A percentile compares a stretch with the other conserved stretches of the same genome.
Evolutionary conservation across 805 yeast genomes (phyloP).

Genomic region (Candida awuae): DNA sequence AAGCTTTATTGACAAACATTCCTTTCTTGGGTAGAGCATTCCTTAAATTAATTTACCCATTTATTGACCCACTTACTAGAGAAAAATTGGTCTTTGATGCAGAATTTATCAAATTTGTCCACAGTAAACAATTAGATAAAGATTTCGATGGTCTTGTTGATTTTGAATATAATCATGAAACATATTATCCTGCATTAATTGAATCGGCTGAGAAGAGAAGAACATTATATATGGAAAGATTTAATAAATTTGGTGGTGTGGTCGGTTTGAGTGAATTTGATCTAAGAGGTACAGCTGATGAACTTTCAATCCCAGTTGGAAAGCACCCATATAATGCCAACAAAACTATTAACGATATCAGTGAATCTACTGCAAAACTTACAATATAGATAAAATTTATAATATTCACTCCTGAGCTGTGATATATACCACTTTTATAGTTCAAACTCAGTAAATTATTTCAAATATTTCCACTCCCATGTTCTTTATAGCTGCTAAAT

Average conservation of each 20-base stretch:
- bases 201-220: conserved; percentile 54
- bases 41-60: conserved; percentile 84
- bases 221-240: conserved; percentile 58
- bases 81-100: conserved; percentile 90
- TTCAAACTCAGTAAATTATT: too few species aligned
- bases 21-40: conserved; percentile 95
- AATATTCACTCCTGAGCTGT: too few species aligned
- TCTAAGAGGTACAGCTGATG: conserved; percentile 40
- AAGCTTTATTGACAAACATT: conserved; percentile 83
- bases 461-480: too few species aligned
- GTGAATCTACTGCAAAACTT: conserved; percentile 1
- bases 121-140: conserved; percentile 69
- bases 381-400: too few species aligned
- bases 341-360: not conserved
- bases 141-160: conserved; percentile 81
- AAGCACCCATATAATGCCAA: conserved; percentile 20
- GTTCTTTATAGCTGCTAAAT: too few species aligned
- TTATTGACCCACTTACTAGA: conserved; percentile 90
- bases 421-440: too few species aligned
- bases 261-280: conserved; percentile 82
- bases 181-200: conserved; percentile 69
- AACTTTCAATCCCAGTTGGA: conserved; percentile 26
- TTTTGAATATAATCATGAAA: conserved; percentile 72
- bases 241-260: conserved; percentile 57
- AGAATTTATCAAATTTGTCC: conserved; percentile 79